Evolutionary conservation across 108 stramenopile genomes (phyloP).

Genomic region (Nitzschia palea): DNA sequence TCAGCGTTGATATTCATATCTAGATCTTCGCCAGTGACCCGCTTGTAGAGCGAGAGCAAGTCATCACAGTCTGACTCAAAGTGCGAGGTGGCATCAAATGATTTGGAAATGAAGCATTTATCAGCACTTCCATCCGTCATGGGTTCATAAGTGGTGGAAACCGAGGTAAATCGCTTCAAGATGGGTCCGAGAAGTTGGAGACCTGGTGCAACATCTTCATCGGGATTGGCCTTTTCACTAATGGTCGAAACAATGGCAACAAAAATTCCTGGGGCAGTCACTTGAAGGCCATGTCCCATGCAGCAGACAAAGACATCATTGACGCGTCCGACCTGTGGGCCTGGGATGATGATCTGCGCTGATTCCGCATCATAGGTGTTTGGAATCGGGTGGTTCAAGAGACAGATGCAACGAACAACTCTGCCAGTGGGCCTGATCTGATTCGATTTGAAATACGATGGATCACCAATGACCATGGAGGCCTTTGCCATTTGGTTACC

Average conservation of each 20-base stretch:
- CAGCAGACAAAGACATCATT: constrained; percentile 98
- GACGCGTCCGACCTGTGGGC: constrained; percentile 90
- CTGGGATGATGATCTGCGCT: constrained; percentile 98
- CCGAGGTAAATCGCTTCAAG: constrained; percentile 91
- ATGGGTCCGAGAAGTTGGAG: constrained; percentile 92
- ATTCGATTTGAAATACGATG: constrained; percentile 91
- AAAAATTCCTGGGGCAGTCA: constrained; percentile 87
- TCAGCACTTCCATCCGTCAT: constrained; percentile 84
- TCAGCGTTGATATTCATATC: constrained; percentile 94
- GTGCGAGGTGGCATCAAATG: constrained; percentile 98
- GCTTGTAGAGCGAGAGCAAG: constrained; percentile 89
- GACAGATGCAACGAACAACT: constrained; percentile 97
- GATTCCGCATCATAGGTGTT: constrained; percentile 89
- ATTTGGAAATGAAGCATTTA: constrained; percentile 92
- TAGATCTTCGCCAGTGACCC: constrained; percentile 94
- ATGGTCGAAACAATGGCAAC: constrained; percentile 97
- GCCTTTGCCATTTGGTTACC: constrained; percentile 96
- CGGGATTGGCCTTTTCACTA: constrained; percentile 89
- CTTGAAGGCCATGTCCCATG: constrained; percentile 72
- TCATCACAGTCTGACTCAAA: constrained; percentile 95
- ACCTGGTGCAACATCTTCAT: constrained; percentile 93
- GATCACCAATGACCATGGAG: constrained; percentile 95
- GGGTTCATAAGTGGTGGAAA: constrained; percentile 89
- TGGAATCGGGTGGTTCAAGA: constrained; percentile 96
- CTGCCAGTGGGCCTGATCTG: constrained; percentile 80